Base-by-base conservation (phyloP, 305 asterid species). In the Fraxinus velutina region DNA sequence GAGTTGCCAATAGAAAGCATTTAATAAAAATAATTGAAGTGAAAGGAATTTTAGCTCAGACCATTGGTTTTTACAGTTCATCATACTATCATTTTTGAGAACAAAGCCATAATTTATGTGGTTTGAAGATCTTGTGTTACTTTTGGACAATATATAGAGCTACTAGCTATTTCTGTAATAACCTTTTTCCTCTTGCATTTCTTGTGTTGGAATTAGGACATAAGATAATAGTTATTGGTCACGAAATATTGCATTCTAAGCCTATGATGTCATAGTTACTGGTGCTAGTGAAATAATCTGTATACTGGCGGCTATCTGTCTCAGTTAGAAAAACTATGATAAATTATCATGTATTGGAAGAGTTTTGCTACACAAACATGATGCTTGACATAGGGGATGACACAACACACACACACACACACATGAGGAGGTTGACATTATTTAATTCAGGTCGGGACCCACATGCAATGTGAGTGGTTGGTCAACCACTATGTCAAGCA, bases 1-100 rank as follows among this genome's bases (percentile, higher is more conserved):
- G 66, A 72, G 29, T 55, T 5, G 39, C 76, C 55, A 39, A 75
- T 62, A 34, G 9, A 47, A 22, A 36, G 37, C 74, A 75, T 37
- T 55, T 39, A n/a, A 83, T 3, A 32, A 32, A 32, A 33, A 57
- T 74, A 50, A 17, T 32, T 55, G 68, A 57, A 57, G 27, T 57
- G 30, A 15, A 47, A 34, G 17, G 12, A 7, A 52, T 68, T 36
- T 30, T 30, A 71, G 72, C 62, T 52, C 60, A 27, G 13, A 70
- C 42, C 32, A 50, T 78, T 66, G 70, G 70, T 82, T 50, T 33
- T 70, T 75, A 32, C 21, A 47, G 60, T 13, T 77, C 50, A 71
- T 22, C n/a, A 73, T 83, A 70, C 15, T 39, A 79, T 82, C 64
- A 22, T 64, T 55, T 77, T 71, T 32, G 42, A 36, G 42, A 78